Evolutionary conservation across 2,329 filamentous ascomycete species (phyloP).

Genomic region (Chrysoporthe austroafricana): DNA sequence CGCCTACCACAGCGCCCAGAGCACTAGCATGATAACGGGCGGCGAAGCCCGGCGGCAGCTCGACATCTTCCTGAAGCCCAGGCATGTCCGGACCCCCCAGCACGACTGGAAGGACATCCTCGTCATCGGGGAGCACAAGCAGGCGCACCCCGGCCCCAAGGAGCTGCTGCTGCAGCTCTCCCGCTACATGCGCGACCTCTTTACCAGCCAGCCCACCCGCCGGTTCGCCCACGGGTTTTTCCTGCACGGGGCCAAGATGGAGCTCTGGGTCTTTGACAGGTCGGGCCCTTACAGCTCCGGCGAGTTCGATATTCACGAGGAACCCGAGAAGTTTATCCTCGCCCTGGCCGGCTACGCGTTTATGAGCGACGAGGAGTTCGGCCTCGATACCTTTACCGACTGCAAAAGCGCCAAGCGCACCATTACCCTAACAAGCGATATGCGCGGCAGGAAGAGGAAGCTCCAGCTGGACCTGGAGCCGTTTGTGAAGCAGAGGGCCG

Average conservation of each 20-base stretch:
- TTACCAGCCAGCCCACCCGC: not conserved
- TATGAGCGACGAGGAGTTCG: slow-evolving; percentile 38
- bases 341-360: slow-evolving; percentile 36
- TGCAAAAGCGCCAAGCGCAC: not conserved
- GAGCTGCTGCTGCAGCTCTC: not conserved
- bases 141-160: not conserved
- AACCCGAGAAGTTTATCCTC: slow-evolving; percentile 36
- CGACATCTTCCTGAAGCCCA: not conserved
- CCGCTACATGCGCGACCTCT: no score
- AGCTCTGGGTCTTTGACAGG: slow-evolving; percentile 40
- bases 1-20: not conserved
- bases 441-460: slow-evolving; percentile 2
- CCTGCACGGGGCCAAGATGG: slow-evolving; percentile 29
- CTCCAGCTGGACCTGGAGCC: not conserved
- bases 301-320: slow-evolving; percentile 37
- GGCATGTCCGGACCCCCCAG: not conserved
- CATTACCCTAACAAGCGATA: not conserved
- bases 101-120: not conserved
- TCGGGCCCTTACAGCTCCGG: slow-evolving; percentile 38
- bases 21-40: not conserved
- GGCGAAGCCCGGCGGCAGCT: not conserved
- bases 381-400: slow-evolving; percentile 37
- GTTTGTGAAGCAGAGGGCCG: slow-evolving; percentile 18
- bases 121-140: not conserved
- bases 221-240: not conserved